These are phyloP conservation scores for Puccinia sorghi DNA, from an alignment of 1,284 basidiomycete species.

Conservation along the genomic window DNA sequence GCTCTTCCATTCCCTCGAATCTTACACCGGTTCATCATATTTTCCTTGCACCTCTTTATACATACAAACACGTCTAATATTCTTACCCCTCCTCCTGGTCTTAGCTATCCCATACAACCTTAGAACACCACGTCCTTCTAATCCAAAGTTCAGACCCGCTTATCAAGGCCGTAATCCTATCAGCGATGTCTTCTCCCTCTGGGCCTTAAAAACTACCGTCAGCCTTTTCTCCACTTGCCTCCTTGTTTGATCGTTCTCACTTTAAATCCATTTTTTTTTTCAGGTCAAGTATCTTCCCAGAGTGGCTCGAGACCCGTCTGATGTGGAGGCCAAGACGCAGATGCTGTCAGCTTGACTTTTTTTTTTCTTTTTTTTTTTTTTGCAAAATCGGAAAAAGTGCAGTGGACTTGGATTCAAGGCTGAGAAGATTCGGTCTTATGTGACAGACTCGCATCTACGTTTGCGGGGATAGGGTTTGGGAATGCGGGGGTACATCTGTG, in stretches of 20 bases:
- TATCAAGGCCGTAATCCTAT: slow-evolving; percentile 97
- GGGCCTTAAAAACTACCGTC: slow-evolving; percentile 84
- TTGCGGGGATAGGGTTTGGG: slow-evolving; percentile 93
- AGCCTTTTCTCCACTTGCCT: neutral
- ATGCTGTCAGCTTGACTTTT: slow-evolving; percentile 70
- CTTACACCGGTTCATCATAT: slow-evolving; percentile 66
- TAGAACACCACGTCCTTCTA: slow-evolving; percentile 80
- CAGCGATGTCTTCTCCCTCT: slow-evolving; percentile 88
- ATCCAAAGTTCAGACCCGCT: slow-evolving; percentile 82
- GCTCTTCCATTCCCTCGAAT: slow-evolving; percentile 86
- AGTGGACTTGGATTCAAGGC: no score
- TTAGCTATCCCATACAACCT: slow-evolving; percentile 68
- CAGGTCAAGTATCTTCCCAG: slow-evolving; percentile 78
- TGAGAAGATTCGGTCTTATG: neutral
- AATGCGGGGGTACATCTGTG: slow-evolving; percentile 89
- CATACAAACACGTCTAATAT: no score
- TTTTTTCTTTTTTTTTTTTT: slow-evolving; percentile 52
- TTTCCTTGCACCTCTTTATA: neutral
- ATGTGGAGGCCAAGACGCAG: slow-evolving; percentile 79
- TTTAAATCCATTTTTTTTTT: neutral
- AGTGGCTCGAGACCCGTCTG: slow-evolving; percentile 73
- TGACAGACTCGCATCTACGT: slow-evolving; percentile 67
- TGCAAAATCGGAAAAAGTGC: slow-evolving; percentile 50
- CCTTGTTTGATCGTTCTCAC: neutral
- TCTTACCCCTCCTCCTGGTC: no score